Percentiles rank a stretch among this genome's conserved stretches.
phyloP scores from a whole-genome alignment of 257 asterid species.

The Orobanche coerulescens region DNA sequence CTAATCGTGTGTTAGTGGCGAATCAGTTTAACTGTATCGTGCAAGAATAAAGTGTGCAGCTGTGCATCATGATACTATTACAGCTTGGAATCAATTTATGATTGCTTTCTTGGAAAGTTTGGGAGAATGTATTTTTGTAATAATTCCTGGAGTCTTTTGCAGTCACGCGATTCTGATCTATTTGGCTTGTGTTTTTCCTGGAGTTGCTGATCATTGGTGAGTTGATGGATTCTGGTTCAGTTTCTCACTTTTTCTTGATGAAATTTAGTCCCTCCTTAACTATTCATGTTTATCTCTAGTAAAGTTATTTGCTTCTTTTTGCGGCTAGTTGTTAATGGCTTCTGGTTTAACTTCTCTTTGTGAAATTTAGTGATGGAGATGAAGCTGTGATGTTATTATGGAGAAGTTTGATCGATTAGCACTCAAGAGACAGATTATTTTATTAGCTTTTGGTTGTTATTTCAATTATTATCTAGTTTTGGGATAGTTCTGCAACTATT shows the following conservation, averaged over 20 bases:
- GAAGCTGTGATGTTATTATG: no score
- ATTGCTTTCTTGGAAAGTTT: background rate
- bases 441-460: no score
- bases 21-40: no score
- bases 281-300: background rate
- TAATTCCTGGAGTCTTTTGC: constrained; percentile 25
- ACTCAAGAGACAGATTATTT: no score
- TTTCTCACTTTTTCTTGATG: background rate
- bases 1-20: no score
- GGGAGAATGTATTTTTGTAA: background rate
- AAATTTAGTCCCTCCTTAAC: background rate
- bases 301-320: background rate
- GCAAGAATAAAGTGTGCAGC: background rate
- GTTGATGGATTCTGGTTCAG: constrained; percentile 16
- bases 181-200: constrained; percentile 70
- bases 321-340: background rate
- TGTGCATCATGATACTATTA: background rate
- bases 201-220: constrained; percentile 96
- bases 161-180: constrained; percentile 85
- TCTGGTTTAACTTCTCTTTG: background rate
- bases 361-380: background rate
- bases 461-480: no score
- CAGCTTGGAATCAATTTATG: background rate
- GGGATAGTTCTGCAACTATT: no score
- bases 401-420: no score